Base-by-base conservation (phyloP, 1,284 basidiomycete species). In the Lentinus polychrous region DNA sequence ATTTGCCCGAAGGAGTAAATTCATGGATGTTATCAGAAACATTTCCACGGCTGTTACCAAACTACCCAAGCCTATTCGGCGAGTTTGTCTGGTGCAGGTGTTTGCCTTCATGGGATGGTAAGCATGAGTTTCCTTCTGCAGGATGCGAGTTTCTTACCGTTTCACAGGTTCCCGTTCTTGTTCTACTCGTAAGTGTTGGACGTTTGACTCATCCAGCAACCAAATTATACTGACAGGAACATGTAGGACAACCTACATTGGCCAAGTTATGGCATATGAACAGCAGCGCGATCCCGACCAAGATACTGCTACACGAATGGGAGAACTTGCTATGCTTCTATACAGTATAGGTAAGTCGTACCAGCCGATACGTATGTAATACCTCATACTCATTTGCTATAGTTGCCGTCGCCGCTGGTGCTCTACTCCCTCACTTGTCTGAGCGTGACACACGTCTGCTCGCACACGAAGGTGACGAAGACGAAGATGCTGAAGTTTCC, bases 61-160 rank as follows among this genome's bases (percentile, higher is more conserved):
- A 45, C 75, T 97, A 31, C 94, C 94, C 0, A 79, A 78, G 51
- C 83, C 91, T 8, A 86, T 97, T 41, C 78, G 83, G 49, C 78
- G 90, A 33, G 93, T 97, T 11, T 97, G 94, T 64, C 86, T 86
- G 59, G 93, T 94, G 5, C 91, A 94, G 60, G 62, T 94, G 11
- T 92, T 91, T 65, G 91, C 91, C 1, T 94, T 92, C 62, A 91
- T 93, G 88, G 90, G 89, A 59, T 94, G 91, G 90, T 81, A 60
- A 50, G 78, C 70, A 49, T 24, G 0, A 10, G 8, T 27, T 38
- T 3, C 31, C 43, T 31, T 4, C 32, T 7, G 6, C 4, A 14
- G 31, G 22, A 8, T 31, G 31, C 31, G 10, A 6, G 4, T 15
- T n/a, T 44, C 14, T 11, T 17, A 22, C 24, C 17, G 20, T 23